Base-by-base conservation (phyloP, 2,329 filamentous ascomycete genomes). In the Aureobasidium uvarum region DNA sequence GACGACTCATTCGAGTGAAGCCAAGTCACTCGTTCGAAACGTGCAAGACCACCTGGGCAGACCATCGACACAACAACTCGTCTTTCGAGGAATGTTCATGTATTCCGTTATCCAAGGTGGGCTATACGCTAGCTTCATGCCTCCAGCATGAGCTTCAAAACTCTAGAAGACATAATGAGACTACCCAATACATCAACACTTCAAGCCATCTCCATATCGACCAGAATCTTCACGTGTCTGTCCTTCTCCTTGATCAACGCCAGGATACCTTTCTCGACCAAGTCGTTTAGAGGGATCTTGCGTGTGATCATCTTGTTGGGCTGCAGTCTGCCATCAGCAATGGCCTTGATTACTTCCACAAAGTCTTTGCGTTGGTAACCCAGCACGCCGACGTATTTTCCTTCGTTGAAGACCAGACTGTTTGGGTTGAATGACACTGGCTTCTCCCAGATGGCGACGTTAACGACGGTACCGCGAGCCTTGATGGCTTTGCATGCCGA, bases 121-220 rank as follows among this genome's bases (percentile, higher is more conserved):
- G 8, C 79, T 99, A 48, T 99, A 92, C 80, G 89, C 92, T 4
- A 92, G 87, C 3, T 99, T 99, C 75, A 81, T 99, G 56, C 95
- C 95, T 5, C 95, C 95, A 48, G 95, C 95, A 25, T 96, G 70
- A 78, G 33, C 23, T 62, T 18, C 20, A 36, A 43, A 38, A 18
- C 23, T 20, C 11, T 14, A 11, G 14, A 55, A 18, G 36, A 48
- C 20, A 41, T 8, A 38, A 4, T n/a, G 38, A 62, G 13, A 7
- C 16, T 18, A 23, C 13, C 8, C 18, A 28, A 31, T 7, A 20
- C 10, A 51, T 28, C 20, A 5, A 14, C 45, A 28, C 20, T 62
- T 31, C n/a, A 62, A 48, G 33, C 28, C 54, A 51, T 62, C 36
- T 64, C 52, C 46, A 66, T 45, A 36, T 66, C 59, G 1, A 69